Evolutionary conservation across 331 rosid genomes (phyloP).

Genomic region (Arachis monticola): DNA sequence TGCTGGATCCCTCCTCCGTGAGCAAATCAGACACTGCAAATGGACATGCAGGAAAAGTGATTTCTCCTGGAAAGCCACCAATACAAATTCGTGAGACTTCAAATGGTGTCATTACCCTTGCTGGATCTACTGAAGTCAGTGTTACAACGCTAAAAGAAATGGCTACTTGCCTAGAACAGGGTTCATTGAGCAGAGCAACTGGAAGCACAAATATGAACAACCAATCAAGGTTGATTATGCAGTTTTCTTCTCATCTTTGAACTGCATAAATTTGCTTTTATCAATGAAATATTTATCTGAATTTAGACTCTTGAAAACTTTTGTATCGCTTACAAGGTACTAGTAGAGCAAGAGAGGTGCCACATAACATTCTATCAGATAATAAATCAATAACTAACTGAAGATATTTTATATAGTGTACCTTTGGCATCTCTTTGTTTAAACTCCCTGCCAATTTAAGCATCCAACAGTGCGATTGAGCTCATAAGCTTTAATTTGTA

Average conservation of each 20-base stretch:
- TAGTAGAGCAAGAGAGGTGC: slow-evolving; percentile 17
- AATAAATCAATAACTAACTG: slow-evolving; percentile 5
- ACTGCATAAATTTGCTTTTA: slow-evolving; percentile 16
- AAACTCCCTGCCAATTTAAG: slow-evolving; percentile 24
- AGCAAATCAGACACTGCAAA: slow-evolving; percentile 83
- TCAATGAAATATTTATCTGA: not conserved
- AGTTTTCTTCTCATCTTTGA: slow-evolving; percentile 39
- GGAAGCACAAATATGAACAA: slow-evolving; percentile 99
- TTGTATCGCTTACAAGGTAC: slow-evolving; percentile 12
- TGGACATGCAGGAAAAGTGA: slow-evolving; percentile 78
- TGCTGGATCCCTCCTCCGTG: slow-evolving; percentile 79
- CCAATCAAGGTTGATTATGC: slow-evolving; percentile 83
- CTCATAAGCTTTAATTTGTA: not conserved
- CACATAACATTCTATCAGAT: slow-evolving; percentile 17
- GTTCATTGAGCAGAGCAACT: slow-evolving; percentile 93
- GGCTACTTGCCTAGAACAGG: slow-evolving; percentile 98
- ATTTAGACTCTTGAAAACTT: slow-evolving; percentile 24
- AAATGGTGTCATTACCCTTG: slow-evolving; percentile 94
- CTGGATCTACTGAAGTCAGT: slow-evolving; percentile 95
- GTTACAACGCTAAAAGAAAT: slow-evolving; percentile 85
- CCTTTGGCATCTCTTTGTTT: slow-evolving; percentile 26
- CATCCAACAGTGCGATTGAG: slow-evolving; percentile 20
- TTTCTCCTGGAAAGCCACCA: slow-evolving; percentile 81
- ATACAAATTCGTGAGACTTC: slow-evolving; percentile 99
- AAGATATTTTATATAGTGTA: slow-evolving; percentile 19